Base-by-base conservation (phyloP, 1,284 basidiomycete species). In the Phellopilus nigrolimitatus region DNA sequence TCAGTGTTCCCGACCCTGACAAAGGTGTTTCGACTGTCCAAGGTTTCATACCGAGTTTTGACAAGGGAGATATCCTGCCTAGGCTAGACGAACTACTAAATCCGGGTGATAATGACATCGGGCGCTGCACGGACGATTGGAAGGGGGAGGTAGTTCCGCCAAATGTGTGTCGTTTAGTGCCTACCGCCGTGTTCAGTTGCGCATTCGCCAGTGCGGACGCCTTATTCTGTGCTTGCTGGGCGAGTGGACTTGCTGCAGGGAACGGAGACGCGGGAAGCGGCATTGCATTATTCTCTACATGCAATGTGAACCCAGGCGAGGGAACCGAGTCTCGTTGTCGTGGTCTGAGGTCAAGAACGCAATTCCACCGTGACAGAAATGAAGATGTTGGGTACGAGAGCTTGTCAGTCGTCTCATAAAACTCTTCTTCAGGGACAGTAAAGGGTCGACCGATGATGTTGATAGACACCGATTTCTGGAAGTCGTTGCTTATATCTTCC, bases 281-380 rank as follows among this genome's bases (percentile, higher is more conserved):
- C 13, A 88, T 70, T 2, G 73, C 79, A 47, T 71, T 80, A 5
- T 69, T 72, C 39, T 68, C 68, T 8, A 56, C 60, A 34, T 39
- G 49, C 49, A 54, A 31, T 13, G 44, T 21, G 37, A 51, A 6
- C 40, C 53, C 31, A 45, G 37, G 39, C 39, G 58, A n/a, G 54
- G 53, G 43, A 9, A 38, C 21, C 7, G 55, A 57, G 40, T 63
- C 64, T 42, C 63, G 62, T 25, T 59, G 63, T 43, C 64, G 64
- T 10, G 79, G 69, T 0, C 85, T 75, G 9, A 95, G 73, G 62
- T 94, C 90, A 25, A 95, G 79, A 0, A 87, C 71, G 56, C 89
- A 92, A 59, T 91, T 94, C 92, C 92, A 95, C 21, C 84, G 72
- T 0, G 89, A 91, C 0, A 82, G 79, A 66, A 94, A 95, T 0